Base-by-base conservation (phyloP, 768 basidiomycete genomes). In the Tubosaeta brunneosetosa region DNA sequence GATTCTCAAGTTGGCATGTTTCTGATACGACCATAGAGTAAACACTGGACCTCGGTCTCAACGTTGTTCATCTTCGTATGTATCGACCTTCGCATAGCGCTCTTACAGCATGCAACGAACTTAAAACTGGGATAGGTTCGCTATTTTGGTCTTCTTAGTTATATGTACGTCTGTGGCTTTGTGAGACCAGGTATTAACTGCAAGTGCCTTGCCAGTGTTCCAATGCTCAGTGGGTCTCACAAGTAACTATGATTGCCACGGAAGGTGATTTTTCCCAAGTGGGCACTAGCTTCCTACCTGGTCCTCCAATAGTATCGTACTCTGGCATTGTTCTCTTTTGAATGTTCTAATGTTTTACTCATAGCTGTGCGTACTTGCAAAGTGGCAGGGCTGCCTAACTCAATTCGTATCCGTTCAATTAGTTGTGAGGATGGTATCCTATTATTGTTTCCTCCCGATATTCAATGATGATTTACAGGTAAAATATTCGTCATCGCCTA, bases 241-340 rank as follows among this genome's bases (percentile, higher is more conserved):
- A 37, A 11, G 36, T 1, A 11, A 44, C 13, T 3, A 1, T 6
- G n/a, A 10, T 32, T 34, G 13, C 22, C 49, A 31, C 3, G 6
- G 9, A 46, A 3, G 7, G 2, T 46, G 22, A 51, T 22, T 6
- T 5, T 2, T 7, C 17, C 12, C 6, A 13, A 58, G 55, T 33
- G 4, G 57, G 47, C 43, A 58, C 38, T 32, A 58, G 31, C 47
- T 52, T 58, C 26, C 3, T 58, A 27, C 50, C 57, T 47, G 55
- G 29, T 9, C 13, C 40, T 17, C 29, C 25, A 19, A 43, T 47
- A 44, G 57, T 57, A 51, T 29, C 34, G 34, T 32, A 16, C 22
- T 17, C 8, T 6, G 12, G 1, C n/a, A 2, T 17, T 9, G 3
- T 6, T 26, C 3, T 13, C 6, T 3, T 14, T 22, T 22, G 16